A percentile compares a stretch with the other conserved stretches of the same genome.
Evolutionary conservation across 2,329 filamentous ascomycete genomes (phyloP).

Genomic region (Ceratocystiopsis minuta): DNA sequence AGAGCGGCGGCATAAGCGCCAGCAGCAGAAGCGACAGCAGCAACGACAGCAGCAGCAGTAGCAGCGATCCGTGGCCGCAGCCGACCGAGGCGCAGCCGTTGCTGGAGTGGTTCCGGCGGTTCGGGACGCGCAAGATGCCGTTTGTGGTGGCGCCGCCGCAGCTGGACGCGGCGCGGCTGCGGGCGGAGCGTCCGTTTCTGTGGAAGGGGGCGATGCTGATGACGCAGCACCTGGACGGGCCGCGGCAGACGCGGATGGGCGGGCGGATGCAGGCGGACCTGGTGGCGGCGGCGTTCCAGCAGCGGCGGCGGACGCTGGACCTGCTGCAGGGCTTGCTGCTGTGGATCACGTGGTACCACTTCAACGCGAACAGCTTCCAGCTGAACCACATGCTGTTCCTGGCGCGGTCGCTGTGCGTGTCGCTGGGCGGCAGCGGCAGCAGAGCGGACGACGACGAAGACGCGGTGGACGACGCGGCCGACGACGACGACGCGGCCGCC

Average conservation of each 20-base stretch:
- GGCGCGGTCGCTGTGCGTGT: conserved; percentile 26
- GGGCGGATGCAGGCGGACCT: conserved; percentile 26
- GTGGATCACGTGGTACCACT: conserved; percentile 29
- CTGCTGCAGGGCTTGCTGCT: conserved; percentile 28
- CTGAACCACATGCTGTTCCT: conserved; percentile 31
- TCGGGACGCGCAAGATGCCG: conserved; percentile 22
- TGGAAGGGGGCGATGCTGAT: conserved; percentile 33
- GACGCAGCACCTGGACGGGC: conserved; percentile 23
- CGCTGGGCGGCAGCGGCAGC: conserved; percentile 21
- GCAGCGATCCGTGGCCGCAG: conserved; percentile 19
- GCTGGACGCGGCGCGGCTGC: conserved; percentile 19
- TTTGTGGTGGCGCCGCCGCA: conserved; percentile 25
- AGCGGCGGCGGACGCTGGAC: conserved; percentile 26
- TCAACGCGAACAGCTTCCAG: conserved; percentile 30
- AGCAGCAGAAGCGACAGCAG: conserved; percentile 13
- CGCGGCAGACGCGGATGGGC: conserved; percentile 25
- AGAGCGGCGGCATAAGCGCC: too few relatives aligned
- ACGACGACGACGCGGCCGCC: background rate
- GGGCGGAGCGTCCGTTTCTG: conserved; percentile 22
- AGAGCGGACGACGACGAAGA: conserved; percentile 10
- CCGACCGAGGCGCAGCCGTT: conserved; percentile 22
- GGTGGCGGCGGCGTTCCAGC: conserved; percentile 20
- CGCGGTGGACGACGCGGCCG: background rate
- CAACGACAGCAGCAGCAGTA: background rate
- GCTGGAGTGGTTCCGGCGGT: conserved; percentile 18